phyloP scores from a whole-genome alignment of 257 asterid species.

The Ophiorrhiza pumila region DNA sequence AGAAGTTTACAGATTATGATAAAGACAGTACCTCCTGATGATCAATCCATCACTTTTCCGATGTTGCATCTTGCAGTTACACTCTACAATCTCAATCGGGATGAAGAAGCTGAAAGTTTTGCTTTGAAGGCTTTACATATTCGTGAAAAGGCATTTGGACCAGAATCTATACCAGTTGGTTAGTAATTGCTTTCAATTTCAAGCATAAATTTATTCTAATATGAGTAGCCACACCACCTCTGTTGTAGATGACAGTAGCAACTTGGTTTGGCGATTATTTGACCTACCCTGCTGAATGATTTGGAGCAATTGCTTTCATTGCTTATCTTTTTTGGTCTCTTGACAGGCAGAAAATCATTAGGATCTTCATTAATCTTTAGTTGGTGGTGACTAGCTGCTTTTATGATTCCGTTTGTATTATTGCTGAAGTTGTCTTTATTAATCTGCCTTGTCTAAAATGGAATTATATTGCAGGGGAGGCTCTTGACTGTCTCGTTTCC shows the following conservation, averaged over 20 bases:
- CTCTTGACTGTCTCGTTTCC: constrained; percentile 90
- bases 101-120: constrained; percentile 79
- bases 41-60: constrained; percentile 75
- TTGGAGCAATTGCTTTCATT: neutral
- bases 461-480: constrained; percentile 63
- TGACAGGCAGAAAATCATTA: neutral
- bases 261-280: neutral
- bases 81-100: constrained; percentile 64
- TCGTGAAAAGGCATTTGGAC: constrained; percentile 80
- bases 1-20: constrained; percentile 67
- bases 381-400: neutral
- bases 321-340: neutral
- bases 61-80: constrained; percentile 78
- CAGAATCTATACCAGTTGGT: constrained; percentile 88
- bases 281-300: neutral
- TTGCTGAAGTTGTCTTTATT: constrained; percentile 6
- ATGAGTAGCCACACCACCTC: neutral
- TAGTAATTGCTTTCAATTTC: constrained; percentile 22
- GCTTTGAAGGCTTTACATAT: constrained; percentile 60
- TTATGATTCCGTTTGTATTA: neutral
- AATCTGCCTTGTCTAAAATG: constrained; percentile 11
- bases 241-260: neutral
- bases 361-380: neutral
- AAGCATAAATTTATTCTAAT: neutral
- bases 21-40: constrained; percentile 62